Evolutionary conservation across 2,329 filamentous ascomycete species (phyloP).

Genomic region (Talaromyces pinophilus): DNA sequence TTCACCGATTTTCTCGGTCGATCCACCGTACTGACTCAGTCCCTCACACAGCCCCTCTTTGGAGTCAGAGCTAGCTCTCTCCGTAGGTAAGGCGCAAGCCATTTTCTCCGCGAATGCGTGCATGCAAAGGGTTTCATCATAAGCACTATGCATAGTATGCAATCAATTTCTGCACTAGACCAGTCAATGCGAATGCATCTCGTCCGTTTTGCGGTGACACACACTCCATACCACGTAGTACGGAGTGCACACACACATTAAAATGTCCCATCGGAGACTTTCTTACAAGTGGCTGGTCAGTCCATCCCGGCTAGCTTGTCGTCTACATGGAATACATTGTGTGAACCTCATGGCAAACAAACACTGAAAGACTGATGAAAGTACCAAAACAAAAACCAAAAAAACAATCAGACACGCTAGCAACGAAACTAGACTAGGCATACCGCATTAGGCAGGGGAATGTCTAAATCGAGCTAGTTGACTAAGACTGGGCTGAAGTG

Average conservation of each 20-base stretch:
- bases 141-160: neutral
- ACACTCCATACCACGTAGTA: neutral
- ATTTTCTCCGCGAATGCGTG: neutral
- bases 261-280: neutral
- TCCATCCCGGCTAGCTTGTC: neutral
- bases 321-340: neutral
- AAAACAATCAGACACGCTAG: neutral
- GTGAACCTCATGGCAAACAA: slow-evolving; percentile 6
- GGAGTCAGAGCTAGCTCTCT: neutral
- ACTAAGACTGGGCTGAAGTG: neutral
- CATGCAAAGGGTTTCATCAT: neutral
- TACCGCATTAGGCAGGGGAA: slow-evolving; percentile 4
- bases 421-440: neutral
- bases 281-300: neutral
- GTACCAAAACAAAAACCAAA: no score
- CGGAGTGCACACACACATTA: neutral
- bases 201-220: neutral
- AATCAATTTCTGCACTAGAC: neutral
- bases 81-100: neutral
- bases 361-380: neutral
- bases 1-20: neutral
- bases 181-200: neutral
- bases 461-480: neutral
- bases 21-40: neutral
- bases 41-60: neutral